phyloP scores from a whole-genome alignment of 2,329 filamentous ascomycete genomes.

The Dothidotthia symphoricarpi region DNA sequence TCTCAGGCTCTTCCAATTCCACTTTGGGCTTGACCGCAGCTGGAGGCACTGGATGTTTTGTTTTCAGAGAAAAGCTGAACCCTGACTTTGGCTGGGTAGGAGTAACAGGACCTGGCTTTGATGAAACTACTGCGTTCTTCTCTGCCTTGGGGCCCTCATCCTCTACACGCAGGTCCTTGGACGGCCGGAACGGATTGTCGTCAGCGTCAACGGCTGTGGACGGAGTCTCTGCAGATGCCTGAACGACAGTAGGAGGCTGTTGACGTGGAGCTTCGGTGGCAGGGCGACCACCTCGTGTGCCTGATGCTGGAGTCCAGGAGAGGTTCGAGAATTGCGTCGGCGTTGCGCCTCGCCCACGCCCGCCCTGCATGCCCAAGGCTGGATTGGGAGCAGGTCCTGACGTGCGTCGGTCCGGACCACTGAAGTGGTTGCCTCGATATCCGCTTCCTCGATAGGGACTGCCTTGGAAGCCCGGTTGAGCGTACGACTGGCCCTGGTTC shows the following conservation, averaged over 20 bases:
- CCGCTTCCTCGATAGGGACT: conserved; percentile 53
- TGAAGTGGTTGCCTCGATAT: conserved; percentile 58
- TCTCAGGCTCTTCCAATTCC: conserved; percentile 44
- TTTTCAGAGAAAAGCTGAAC: conserved; percentile 92
- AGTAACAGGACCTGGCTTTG: conserved; percentile 51
- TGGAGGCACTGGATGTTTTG: conserved; percentile 58
- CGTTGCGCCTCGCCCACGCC: conserved; percentile 54
- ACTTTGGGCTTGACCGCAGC: conserved; percentile 53
- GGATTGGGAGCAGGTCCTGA: conserved; percentile 43
- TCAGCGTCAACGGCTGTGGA: conserved; percentile 50
- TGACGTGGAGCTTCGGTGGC: conserved; percentile 40
- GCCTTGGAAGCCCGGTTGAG: conserved; percentile 54
- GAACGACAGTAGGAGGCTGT: conserved; percentile 16
- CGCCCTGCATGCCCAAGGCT: conserved; percentile 44
- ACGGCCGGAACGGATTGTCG: conserved; percentile 61
- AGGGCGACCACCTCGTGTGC: conserved; percentile 53
- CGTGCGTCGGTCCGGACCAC: conserved; percentile 46
- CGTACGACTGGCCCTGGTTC: conserved; percentile 54
- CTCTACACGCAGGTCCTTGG: conserved; percentile 65
- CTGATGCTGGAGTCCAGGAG: conserved; percentile 66
- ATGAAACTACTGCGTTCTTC: conserved; percentile 55
- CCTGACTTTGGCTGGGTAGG: conserved; percentile 53
- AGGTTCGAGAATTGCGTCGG: conserved; percentile 61
- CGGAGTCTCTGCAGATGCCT: conserved; percentile 14
- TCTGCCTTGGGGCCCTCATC: conserved; percentile 56